phyloP scores from a whole-genome alignment of 305 asterid species.

The Fraxinus greggii region DNA sequence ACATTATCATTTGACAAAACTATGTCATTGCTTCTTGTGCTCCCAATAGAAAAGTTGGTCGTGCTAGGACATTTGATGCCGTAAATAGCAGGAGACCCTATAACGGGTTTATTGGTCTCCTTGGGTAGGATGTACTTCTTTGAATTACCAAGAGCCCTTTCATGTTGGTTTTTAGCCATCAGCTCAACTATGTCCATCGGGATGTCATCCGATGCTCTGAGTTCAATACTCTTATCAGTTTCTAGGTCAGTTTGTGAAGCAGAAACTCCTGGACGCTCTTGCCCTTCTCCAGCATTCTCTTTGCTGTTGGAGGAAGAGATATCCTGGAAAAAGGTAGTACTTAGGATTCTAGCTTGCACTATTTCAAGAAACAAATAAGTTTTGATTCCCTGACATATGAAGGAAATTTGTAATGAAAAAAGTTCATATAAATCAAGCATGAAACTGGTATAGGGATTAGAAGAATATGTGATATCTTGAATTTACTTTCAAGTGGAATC shows the following conservation, averaged over 20 bases:
- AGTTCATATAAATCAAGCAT: background rate
- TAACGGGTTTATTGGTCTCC: slow-evolving; percentile 17
- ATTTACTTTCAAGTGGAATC: background rate
- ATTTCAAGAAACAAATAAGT: background rate
- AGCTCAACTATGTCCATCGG: slow-evolving; percentile 87
- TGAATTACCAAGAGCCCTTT: slow-evolving; percentile 43
- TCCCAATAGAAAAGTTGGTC: slow-evolving; percentile 24
- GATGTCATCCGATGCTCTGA: slow-evolving; percentile 58
- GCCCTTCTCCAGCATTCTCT: slow-evolving; percentile 36
- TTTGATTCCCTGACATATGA: background rate
- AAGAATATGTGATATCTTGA: background rate
- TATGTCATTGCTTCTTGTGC: slow-evolving; percentile 26
- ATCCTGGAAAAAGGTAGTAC: slow-evolving; percentile 30
- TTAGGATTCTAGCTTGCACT: slow-evolving; percentile 13
- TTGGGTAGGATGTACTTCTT: slow-evolving; percentile 22
- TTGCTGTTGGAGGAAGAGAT: slow-evolving; percentile 28
- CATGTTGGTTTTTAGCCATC: slow-evolving; percentile 64
- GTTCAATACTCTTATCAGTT: slow-evolving; percentile 27
- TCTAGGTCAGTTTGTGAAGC: slow-evolving; percentile 29
- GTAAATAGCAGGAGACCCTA: slow-evolving; percentile 27
- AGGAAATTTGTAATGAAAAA: background rate
- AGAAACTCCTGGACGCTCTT: slow-evolving; percentile 23
- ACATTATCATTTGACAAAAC: slow-evolving; percentile 21
- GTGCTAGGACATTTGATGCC: slow-evolving; percentile 27
- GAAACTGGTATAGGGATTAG: background rate